Conservation (phyloP, 129 eudicot species). For the Glebionis coronaria region DNA sequence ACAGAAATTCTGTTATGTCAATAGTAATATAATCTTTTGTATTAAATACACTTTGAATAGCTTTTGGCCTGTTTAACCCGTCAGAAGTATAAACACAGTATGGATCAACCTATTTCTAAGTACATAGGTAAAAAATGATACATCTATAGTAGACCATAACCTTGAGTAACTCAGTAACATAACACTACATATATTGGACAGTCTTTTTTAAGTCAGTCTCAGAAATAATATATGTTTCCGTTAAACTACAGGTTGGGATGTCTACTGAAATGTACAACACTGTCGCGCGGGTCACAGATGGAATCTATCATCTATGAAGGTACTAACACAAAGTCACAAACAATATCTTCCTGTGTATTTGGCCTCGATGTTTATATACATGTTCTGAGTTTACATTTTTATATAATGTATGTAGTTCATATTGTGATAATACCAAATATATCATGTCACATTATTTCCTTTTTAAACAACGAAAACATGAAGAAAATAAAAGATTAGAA, state of each 20-base stretch:
- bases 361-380: neutral
- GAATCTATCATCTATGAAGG: constrained; percentile 99
- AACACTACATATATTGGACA: constrained; percentile 12
- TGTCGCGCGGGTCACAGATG: constrained; percentile 96
- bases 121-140: neutral
- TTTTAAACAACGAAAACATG: constrained; percentile 3
- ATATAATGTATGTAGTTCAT: neutral
- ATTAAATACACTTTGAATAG: too few species aligned
- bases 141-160: constrained; percentile 2
- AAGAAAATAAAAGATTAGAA: constrained; percentile 9
- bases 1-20: too few species aligned
- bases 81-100: too few species aligned
- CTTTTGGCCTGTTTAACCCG: too few species aligned
- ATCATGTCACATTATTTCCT: constrained; percentile 3
- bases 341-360: neutral
- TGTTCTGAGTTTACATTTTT: neutral
- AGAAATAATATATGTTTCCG: constrained; percentile 16
- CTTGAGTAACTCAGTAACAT: neutral
- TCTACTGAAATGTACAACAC: constrained; percentile 92
- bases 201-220: constrained; percentile 1
- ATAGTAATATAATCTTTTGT: too few species aligned
- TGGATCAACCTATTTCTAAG: too few species aligned
- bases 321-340: too few species aligned
- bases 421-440: neutral
- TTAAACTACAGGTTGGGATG: constrained; percentile 87